A percentile compares a stretch with the other conserved stretches of the same genome.
Conservation (phyloP, 2,329 filamentous ascomycete species). For the Epichloe coenophiala region DNA sequence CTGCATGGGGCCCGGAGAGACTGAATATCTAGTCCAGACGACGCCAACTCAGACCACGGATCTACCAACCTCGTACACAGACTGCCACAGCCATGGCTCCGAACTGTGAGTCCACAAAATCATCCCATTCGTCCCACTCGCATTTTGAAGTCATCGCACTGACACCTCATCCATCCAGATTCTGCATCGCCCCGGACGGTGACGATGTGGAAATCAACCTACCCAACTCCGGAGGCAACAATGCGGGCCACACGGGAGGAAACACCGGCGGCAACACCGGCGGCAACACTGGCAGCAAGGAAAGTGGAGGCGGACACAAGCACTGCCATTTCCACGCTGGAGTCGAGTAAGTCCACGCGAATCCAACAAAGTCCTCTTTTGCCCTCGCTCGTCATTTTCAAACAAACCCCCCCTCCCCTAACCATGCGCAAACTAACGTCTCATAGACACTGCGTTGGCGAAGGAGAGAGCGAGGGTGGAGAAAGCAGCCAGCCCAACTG, state of each 20-base stretch:
- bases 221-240: constrained; percentile 11
- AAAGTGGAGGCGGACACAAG: constrained; percentile 3
- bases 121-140: background rate
- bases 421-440: constrained; percentile 2
- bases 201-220: constrained; percentile 44
- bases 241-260: constrained; percentile 6
- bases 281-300: background rate
- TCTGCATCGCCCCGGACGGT: constrained; percentile 45
- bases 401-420: background rate
- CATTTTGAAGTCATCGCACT: constrained; percentile 4
- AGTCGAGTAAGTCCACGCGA: constrained; percentile 45
- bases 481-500: constrained; percentile 24
- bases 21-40: constrained; percentile 29
- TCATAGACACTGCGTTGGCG: constrained; percentile 42
- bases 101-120: constrained; percentile 31
- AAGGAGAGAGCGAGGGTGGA: constrained; percentile 24
- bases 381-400: background rate
- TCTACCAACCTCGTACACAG: constrained; percentile 48
- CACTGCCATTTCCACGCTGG: constrained; percentile 55
- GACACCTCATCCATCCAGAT: constrained; percentile 27
- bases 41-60: constrained; percentile 40
- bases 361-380: background rate
- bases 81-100: constrained; percentile 47
- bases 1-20: constrained; percentile 27
- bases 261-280: constrained; percentile 4